Evolutionary conservation across 1,284 basidiomycete species (phyloP), one percentile per base, ranked within the genome.

Genomic region (Clitocybe nebularis): DNA sequence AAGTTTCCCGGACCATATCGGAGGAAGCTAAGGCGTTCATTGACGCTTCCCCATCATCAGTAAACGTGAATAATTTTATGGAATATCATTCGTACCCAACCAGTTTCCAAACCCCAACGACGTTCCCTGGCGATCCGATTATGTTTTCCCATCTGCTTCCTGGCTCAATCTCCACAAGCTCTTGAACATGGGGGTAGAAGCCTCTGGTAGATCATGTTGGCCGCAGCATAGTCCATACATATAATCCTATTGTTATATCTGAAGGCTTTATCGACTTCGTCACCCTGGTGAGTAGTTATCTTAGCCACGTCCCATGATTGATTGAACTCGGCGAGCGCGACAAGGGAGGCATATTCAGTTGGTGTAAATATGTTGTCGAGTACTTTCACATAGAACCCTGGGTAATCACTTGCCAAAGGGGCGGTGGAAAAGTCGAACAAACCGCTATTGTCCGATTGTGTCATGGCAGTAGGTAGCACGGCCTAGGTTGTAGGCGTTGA

Each of bases 21-120:
- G n/a, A 68, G 46, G 46, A 62, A 68, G 39, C 59, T 63, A 7
- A 67, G 55, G 4, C 65, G 58, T 38, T 67, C 63, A 38, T 67
- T 66, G 11, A 66, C 24, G 5, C 64, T 67, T 3, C 29, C 14
- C 3, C 7, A 5, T 14, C 9, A 33, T 22, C 32, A 23, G 4
- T 16, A 8, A 24, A 20, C 29, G 23, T 24, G 10, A 32, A 47
- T 26, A 16, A 30, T 0, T 8, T 14, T 10, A 26, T n/a, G 14
- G 8, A 5, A 9, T n/a, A 11, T 6, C 20, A 11, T 3, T 57
- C 57, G 5, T 47, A 60, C 64, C 62, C 63, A 38, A 62, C 49
- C 20, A 51, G 43, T 21, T 54, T 56, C 56, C 59, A 66, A 4
- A 34, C 52, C 4, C 51, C 51, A 2, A 43, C 36, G 10, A 56